phyloP scores from a whole-genome alignment of 116 monocot species.

The Cymodocea nodosa region DNA sequence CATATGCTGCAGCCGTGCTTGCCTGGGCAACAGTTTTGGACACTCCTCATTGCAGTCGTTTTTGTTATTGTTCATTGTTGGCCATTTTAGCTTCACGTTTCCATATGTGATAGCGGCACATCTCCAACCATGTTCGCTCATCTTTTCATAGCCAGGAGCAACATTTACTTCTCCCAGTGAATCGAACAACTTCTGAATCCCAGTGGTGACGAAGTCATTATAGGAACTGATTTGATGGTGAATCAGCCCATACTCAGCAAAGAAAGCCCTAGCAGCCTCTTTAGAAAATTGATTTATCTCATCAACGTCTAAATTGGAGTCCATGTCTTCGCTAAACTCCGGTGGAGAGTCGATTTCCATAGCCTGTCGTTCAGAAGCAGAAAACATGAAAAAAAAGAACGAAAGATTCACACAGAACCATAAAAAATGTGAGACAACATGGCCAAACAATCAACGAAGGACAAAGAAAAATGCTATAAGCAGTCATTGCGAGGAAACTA shows the following conservation, averaged over 20 bases:
- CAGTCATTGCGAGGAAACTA: too few relatives aligned
- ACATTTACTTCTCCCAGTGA: constrained; percentile 63
- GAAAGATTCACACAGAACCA: too few relatives aligned
- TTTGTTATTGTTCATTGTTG: constrained; percentile 41
- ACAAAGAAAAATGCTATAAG: too few relatives aligned
- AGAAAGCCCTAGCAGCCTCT: constrained; percentile 55
- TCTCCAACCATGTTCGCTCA: constrained; percentile 39
- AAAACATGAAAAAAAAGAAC: too few relatives aligned
- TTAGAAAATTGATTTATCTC: constrained; percentile 29
- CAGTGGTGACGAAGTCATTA: constrained; percentile 66
- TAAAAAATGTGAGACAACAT: too few relatives aligned
- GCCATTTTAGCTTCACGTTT: constrained; percentile 49
- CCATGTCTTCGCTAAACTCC: background rate
- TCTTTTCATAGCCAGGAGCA: constrained; percentile 71
- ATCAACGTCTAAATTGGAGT: background rate
- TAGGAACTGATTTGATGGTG: constrained; percentile 86
- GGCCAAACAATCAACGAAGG: too few relatives aligned
- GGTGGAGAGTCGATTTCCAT: constrained; percentile 5
- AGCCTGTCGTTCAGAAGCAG: background rate
- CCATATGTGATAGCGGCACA: constrained; percentile 67
- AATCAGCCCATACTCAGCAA: constrained; percentile 64
- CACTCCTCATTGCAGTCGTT: constrained; percentile 26
- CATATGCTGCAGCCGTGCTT: constrained; percentile 90
- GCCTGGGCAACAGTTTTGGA: constrained; percentile 54
- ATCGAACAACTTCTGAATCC: constrained; percentile 70